Base-by-base conservation (phyloP, 768 basidiomycete species). In the Termitomyces sp. region DNA sequence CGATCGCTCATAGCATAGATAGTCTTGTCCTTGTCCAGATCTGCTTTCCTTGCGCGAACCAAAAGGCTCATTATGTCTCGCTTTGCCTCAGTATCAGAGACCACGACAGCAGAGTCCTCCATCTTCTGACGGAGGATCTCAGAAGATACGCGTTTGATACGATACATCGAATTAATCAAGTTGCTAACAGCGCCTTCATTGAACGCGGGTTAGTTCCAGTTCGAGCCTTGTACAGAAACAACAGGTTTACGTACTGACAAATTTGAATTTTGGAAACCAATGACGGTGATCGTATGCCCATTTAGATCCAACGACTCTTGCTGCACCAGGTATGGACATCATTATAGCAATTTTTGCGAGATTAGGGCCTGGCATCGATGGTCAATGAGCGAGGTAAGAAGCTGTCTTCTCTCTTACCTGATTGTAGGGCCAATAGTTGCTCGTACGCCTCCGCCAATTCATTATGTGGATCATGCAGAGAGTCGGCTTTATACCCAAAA, bases 31-130 rank as follows among this genome's bases (percentile, higher is more conserved):
- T 75, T 61, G 39, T 56, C 75, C 39, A 74, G 39, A 38, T 78
- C 78, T 11, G 74, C 74, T 62, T 75, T 78, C 35, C 79, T 71
- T 13, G 80, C 77, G 22, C 78, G 74, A 28, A 83, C 78, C 1
- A 84, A 72, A n/a, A 83, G 62, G 54, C 74, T 78, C 82, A 83
- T 84, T 55, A 84, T 81, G 70, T 84, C 82, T 55, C 75, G 73
- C 66, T 83, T 82, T 8, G 75, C 71, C 24, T 74, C 72, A 7
- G 66, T 74, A 56, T 81, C 81, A 5, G 74, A 73, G 4, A 69
- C 57, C 7, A 64, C 46, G 11, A 78, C 62, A 38, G 62, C 60
- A 16, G 75, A 68, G 22, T 81, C 81, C 6, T 62, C 59, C 64
- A 79, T 72, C 66, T 80, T 81, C 59, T 78, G 73, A 13, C 68